phyloP scores from a whole-genome alignment of 2,329 filamentous ascomycete species.

The Fusarium cicatricum region DNA sequence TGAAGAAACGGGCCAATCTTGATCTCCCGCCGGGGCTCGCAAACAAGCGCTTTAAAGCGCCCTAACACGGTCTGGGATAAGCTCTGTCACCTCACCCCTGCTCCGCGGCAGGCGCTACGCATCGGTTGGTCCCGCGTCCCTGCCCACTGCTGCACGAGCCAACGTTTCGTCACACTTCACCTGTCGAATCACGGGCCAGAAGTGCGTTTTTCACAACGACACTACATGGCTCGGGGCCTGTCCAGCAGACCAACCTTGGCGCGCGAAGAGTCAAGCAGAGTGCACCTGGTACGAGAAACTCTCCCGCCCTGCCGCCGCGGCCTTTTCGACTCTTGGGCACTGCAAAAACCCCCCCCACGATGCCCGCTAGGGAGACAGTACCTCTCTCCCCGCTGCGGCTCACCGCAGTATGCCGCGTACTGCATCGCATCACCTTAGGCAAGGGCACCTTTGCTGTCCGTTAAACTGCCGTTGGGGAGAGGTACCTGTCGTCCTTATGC shows the following conservation, averaged over 20 bases:
- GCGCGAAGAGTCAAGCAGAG: constrained; percentile 14
- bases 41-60: constrained; percentile 9
- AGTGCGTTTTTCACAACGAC: constrained; percentile 34
- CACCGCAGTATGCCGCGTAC: constrained; percentile 25
- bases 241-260: constrained; percentile 39
- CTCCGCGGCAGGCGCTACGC: constrained; percentile 46
- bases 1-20: constrained; percentile 53
- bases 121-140: constrained; percentile 58
- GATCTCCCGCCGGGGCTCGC: constrained; percentile 46
- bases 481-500: constrained; percentile 11
- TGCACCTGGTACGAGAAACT: constrained; percentile 22
- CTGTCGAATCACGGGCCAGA: constrained; percentile 48
- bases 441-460: not conserved
- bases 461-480: constrained; percentile 13
- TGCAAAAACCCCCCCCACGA: too few relatives aligned
- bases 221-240: constrained; percentile 32
- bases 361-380: too few relatives aligned
- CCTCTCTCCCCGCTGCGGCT: constrained; percentile 12
- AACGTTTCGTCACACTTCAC: constrained; percentile 53
- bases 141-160: constrained; percentile 55
- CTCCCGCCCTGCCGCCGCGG: constrained; percentile 36
- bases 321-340: constrained; percentile 5
- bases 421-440: constrained; percentile 8
- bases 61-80: constrained; percentile 2
- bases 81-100: constrained; percentile 29